Evolutionary conservation across 768 basidiomycete species (phyloP).

Genomic region (Mycena amicta): DNA sequence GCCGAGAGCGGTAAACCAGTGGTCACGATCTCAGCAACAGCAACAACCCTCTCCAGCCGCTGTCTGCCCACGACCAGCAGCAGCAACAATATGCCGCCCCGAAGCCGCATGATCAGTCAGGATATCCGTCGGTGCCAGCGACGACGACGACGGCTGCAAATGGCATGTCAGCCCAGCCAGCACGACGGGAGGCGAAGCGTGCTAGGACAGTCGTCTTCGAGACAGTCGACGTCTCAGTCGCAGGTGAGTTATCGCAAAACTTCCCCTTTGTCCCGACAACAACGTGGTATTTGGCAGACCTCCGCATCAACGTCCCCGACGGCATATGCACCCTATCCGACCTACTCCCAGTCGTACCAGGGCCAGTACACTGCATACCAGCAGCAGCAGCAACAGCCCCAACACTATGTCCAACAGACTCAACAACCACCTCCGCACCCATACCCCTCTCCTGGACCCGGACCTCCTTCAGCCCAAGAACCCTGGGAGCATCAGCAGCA

Average conservation of each 20-base stretch:
- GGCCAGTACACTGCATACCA: conserved; percentile 9
- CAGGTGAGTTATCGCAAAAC: conserved; percentile 14
- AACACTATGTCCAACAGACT: conserved; percentile 21
- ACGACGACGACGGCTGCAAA: no score
- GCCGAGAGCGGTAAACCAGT: conserved; percentile 32
- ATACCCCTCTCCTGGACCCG: conserved; percentile 47
- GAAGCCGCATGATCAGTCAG: conserved; percentile 46
- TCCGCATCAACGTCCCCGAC: conserved; percentile 7
- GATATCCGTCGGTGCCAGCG: conserved; percentile 44
- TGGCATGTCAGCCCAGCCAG: no score
- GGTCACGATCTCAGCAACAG: conserved; percentile 34
- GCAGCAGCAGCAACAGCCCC: conserved; percentile 16
- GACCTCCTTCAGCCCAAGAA: conserved; percentile 42
- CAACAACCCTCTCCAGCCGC: conserved; percentile 53
- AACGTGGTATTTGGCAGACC: conserved; percentile 13
- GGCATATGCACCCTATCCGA: neutral
- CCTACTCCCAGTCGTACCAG: conserved; percentile 9
- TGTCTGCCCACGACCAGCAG: conserved; percentile 49
- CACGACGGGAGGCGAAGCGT: conserved; percentile 4
- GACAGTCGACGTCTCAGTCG: conserved; percentile 8
- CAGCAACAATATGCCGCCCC: conserved; percentile 48
- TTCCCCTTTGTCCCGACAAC: neutral
- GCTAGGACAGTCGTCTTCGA: conserved; percentile 10
- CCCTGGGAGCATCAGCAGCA: conserved; percentile 41
- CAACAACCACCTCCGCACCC: conserved; percentile 40